phyloP scores from a whole-genome alignment of 2,329 filamentous ascomycete species.

The Berkeleyomyces rouxiae region DNA sequence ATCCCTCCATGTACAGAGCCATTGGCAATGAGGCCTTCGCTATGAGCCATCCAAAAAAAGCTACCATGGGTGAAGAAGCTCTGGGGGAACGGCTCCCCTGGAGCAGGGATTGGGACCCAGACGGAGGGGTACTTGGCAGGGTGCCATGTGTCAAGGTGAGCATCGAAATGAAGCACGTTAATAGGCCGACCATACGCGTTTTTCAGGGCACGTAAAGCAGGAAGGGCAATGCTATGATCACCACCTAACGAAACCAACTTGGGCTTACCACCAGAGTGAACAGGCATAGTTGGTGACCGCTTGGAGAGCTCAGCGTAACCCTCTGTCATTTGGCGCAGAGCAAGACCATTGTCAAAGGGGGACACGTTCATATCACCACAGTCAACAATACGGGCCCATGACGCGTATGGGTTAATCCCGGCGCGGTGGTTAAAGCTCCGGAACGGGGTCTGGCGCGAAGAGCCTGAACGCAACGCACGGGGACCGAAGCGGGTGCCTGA shows the following conservation, averaged over 20 bases:
- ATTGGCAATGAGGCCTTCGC: constrained; percentile 65
- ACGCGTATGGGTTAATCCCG: constrained; percentile 65
- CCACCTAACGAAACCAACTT: constrained; percentile 55
- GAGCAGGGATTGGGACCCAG: constrained; percentile 40
- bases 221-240: constrained; percentile 55
- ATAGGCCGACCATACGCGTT: constrained; percentile 45
- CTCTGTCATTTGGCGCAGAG: constrained; percentile 67
- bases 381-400: constrained; percentile 66
- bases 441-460: constrained; percentile 61
- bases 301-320: constrained; percentile 54
- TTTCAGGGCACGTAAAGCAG: constrained; percentile 49
- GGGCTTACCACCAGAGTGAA: constrained; percentile 21
- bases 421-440: constrained; percentile 68
- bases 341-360: constrained; percentile 71
- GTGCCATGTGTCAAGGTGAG: constrained; percentile 74
- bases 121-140: constrained; percentile 62
- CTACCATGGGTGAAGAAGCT: constrained; percentile 67
- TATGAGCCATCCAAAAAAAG: constrained; percentile 80
- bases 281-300: constrained; percentile 21
- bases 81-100: constrained; percentile 19
- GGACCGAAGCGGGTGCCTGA: constrained; percentile 66
- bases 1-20: constrained; percentile 66
- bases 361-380: constrained; percentile 83
- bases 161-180: constrained; percentile 59
- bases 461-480: constrained; percentile 70